A percentile compares a stretch with the other conserved stretches of the same genome.
These are phyloP conservation scores for Geotrichum citri-aurantii DNA, from an alignment of 1,139 yeast genomes.

Conservation along the genomic window DNA sequence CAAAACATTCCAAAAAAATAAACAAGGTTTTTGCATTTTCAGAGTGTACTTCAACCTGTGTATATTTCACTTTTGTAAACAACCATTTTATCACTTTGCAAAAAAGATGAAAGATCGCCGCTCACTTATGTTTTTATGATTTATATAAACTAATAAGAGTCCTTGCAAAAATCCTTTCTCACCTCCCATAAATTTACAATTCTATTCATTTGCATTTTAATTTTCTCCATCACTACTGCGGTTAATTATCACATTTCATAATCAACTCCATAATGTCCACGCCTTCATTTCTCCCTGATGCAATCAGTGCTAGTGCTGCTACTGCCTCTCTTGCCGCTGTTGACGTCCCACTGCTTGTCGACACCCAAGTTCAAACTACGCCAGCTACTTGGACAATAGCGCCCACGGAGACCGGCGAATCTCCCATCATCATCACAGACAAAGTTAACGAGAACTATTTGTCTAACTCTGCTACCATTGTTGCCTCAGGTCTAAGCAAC, in stretches of 20 bases:
- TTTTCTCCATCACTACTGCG: background rate
- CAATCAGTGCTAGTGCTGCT: conserved; percentile 13
- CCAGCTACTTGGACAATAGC: conserved; percentile 5
- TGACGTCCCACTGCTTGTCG: conserved; percentile 14
- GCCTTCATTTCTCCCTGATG: conserved; percentile 2
- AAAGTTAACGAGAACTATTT: background rate
- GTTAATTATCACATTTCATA: background rate
- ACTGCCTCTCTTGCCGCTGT: background rate
- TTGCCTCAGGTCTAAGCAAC: background rate
- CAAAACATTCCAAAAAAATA: background rate
- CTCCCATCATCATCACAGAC: background rate
- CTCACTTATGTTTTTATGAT: background rate
- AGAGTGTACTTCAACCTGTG: background rate
- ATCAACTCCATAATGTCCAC: background rate
- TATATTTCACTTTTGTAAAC: background rate
- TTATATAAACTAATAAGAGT: background rate
- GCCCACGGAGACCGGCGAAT: conserved; percentile 2
- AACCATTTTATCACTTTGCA: background rate
- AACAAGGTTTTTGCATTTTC: background rate
- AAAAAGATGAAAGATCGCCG: background rate
- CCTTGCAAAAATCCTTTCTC: background rate
- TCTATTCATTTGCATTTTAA: background rate
- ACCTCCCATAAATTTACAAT: background rate
- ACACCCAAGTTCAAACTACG: conserved; percentile 2
- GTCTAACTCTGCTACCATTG: background rate